Conservation (phyloP, 495 filamentous ascomycete genomes). For the Lineolata rhizophorae region DNA sequence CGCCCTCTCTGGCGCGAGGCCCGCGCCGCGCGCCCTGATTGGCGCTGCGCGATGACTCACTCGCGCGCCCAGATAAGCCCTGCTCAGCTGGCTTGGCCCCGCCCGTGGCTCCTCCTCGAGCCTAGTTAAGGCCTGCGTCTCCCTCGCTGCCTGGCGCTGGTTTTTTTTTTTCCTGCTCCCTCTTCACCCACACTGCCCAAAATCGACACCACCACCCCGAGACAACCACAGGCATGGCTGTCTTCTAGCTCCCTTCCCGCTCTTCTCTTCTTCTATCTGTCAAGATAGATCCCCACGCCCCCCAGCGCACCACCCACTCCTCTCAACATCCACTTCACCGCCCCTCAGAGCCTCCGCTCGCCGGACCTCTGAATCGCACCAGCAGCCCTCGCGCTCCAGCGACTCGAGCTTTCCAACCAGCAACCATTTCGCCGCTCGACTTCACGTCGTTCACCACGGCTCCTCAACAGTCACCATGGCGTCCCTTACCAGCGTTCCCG, state of each 20-base stretch:
- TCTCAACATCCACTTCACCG: slow-evolving; percentile 14
- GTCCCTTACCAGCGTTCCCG: slow-evolving; percentile 30
- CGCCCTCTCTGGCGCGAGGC: too few relatives aligned
- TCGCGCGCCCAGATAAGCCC: too few relatives aligned
- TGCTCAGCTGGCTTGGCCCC: too few relatives aligned
- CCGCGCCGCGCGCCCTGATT: too few relatives aligned
- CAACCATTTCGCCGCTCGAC: slow-evolving; percentile 28
- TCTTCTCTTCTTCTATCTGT: slow-evolving; percentile 26
- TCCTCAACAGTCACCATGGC: slow-evolving; percentile 38
- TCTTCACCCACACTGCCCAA: slow-evolving; percentile 12
- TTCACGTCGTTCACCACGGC: slow-evolving; percentile 42
- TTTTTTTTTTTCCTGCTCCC: slow-evolving; percentile 9
- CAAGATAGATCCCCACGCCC: slow-evolving; percentile 25
- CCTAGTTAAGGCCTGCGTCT: too few relatives aligned
- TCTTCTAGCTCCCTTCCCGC: slow-evolving; percentile 24
- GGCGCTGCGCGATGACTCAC: too few relatives aligned
- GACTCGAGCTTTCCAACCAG: slow-evolving; percentile 25
- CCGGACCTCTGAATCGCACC: slow-evolving; percentile 37
- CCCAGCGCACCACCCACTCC: slow-evolving; percentile 15
- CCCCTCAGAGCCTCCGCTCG: slow-evolving; percentile 17
- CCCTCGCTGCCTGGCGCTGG: too few relatives aligned
- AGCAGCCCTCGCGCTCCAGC: slow-evolving; percentile 29
- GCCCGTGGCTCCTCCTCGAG: too few relatives aligned
- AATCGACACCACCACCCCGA: slow-evolving; percentile 17
- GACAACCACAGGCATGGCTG: slow-evolving; percentile 26